These are phyloP conservation scores for Astragalus membranaceus DNA, from an alignment of 306 rosid species.

Conservation along the genomic window DNA sequence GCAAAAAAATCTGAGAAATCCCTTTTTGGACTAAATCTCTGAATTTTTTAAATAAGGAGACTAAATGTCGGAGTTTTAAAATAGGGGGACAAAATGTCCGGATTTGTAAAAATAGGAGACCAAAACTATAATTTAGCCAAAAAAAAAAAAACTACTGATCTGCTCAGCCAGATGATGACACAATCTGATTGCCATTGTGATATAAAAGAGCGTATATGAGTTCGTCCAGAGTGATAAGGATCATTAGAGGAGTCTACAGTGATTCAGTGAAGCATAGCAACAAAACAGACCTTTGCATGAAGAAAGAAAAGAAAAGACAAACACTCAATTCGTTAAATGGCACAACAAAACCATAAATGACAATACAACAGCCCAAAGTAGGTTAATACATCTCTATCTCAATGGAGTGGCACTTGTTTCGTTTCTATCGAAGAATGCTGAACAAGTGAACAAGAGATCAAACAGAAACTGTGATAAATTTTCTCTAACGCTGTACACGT, in stretches of 20 bases:
- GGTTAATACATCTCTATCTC: not conserved
- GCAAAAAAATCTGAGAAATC: no score
- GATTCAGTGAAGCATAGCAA: constrained; percentile 15
- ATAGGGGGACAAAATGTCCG: no score
- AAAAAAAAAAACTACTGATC: no score
- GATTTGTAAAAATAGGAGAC: no score
- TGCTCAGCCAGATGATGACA: not conserved
- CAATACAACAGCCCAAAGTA: not conserved
- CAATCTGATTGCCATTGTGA: not conserved
- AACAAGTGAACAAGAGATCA: constrained; percentile 7
- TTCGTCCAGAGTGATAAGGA: not conserved
- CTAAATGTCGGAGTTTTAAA: no score
- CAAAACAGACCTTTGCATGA: constrained; percentile 7
- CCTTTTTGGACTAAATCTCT: no score
- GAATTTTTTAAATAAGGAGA: no score
- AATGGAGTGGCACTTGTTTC: not conserved
- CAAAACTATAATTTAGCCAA: no score
- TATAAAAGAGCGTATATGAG: not conserved
- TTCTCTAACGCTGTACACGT: constrained; percentile 29
- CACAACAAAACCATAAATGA: constrained; percentile 8
- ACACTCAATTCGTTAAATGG: constrained; percentile 6
- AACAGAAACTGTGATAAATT: constrained; percentile 13
- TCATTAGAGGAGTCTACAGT: not conserved
- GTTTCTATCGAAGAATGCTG: not conserved
- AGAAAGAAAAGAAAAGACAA: not conserved